Percentiles rank a stretch among this genome's conserved stretches.
These are phyloP conservation scores for Ogataea henricii DNA, from an alignment of 805 yeast genomes.

Conservation along the genomic window DNA sequence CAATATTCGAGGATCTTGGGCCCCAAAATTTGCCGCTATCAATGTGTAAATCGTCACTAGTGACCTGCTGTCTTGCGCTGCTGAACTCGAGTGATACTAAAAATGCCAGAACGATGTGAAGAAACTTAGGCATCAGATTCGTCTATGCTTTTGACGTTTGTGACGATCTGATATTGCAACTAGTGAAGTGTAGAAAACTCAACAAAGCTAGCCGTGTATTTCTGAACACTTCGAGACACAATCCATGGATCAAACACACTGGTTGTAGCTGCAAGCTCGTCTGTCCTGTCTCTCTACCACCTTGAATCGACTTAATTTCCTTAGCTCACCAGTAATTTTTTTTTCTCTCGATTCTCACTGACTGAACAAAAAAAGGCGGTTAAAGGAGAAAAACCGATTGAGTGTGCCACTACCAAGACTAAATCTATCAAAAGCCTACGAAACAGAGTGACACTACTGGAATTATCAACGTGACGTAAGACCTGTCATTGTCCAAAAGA, in stretches of 20 bases:
- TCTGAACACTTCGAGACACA: background rate
- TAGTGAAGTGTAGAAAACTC: background rate
- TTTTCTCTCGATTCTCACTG: background rate
- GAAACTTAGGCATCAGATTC: slow-evolving; percentile 4
- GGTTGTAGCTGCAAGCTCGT: background rate
- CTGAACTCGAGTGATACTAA: background rate
- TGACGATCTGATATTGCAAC: background rate
- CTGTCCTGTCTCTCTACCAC: background rate
- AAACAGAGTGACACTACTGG: too few species aligned
- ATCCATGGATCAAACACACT: background rate
- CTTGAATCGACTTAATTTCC: background rate
- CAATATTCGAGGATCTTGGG: background rate
- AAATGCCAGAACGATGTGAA: background rate
- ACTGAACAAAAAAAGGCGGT: background rate
- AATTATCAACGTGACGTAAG: too few species aligned
- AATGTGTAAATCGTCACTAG: background rate
- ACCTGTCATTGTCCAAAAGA: too few species aligned
- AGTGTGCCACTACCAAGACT: background rate
- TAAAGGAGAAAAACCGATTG: slow-evolving; percentile 3
- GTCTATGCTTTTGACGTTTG: background rate
- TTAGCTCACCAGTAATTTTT: background rate
- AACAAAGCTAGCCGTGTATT: background rate
- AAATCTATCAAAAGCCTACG: too few species aligned
- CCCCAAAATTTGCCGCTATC: slow-evolving; percentile 2
- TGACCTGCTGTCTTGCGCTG: background rate